Evolutionary conservation across 768 basidiomycete species (phyloP).

Genomic region (Phaffia tasmanica): DNA sequence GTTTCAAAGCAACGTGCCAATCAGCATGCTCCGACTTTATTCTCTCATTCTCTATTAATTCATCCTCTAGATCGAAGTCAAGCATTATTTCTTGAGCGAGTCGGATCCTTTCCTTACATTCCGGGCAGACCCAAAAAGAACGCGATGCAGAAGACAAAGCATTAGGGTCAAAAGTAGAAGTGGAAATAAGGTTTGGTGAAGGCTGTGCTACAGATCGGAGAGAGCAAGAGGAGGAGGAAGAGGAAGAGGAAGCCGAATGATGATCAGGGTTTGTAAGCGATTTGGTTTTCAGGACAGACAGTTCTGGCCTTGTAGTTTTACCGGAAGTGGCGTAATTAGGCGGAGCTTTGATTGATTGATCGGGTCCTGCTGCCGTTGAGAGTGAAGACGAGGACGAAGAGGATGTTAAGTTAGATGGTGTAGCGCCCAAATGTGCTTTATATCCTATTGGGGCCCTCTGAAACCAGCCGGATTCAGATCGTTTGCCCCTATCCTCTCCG

Average conservation of each 20-base stretch:
- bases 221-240: neutral
- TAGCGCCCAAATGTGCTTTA: neutral
- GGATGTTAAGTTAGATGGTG: neutral
- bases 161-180: no score
- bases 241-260: neutral
- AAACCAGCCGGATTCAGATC: neutral
- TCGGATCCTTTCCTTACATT: constrained; percentile 9
- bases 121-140: constrained; percentile 10
- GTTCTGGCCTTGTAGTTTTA: neutral
- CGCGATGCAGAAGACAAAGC: no score
- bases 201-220: neutral
- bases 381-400: neutral
- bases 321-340: no score
- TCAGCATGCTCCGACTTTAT: constrained; percentile 19
- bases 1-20: constrained; percentile 13
- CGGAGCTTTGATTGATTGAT: no score
- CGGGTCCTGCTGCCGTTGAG: neutral
- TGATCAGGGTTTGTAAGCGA: neutral
- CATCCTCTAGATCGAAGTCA: neutral
- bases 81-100: neutral
- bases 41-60: constrained; percentile 2
- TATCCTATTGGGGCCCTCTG: neutral
- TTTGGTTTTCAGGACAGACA: neutral
- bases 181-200: no score
- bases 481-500: neutral